Conservation (phyloP, 176 grass and related monocot species). For the Oryza glaberrima region DNA sequence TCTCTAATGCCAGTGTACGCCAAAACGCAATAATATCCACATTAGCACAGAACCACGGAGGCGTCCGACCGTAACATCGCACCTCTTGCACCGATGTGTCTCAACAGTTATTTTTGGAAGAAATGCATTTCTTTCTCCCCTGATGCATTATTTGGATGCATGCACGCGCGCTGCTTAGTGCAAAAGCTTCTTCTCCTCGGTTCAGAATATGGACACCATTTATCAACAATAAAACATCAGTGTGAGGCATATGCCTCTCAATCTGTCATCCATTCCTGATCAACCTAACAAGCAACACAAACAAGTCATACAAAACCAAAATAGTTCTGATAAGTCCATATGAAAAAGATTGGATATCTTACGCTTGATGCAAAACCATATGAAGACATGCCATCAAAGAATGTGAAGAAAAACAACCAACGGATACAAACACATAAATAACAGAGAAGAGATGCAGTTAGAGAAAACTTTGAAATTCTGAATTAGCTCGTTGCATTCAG, state of each 20-base stretch:
- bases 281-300: neutral
- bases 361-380: neutral
- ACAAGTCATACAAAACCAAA: constrained; percentile 1
- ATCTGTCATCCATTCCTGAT: constrained; percentile 13
- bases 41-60: neutral
- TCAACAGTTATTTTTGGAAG: neutral
- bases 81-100: neutral
- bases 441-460: neutral
- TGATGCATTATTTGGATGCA: neutral
- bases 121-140: neutral
- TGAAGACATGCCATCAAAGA: neutral
- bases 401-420: neutral
- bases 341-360: neutral
- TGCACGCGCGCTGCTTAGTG: neutral
- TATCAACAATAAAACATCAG: neutral
- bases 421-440: neutral
- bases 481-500: neutral
- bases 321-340: neutral
- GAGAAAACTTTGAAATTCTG: neutral
- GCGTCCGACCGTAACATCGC: neutral
- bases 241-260: neutral
- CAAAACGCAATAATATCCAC: neutral
- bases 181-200: neutral
- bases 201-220: neutral
- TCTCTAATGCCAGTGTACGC: neutral